Evolutionary conservation across 306 rosid genomes (phyloP).

Genomic region (Cicer pinnatifidum): DNA sequence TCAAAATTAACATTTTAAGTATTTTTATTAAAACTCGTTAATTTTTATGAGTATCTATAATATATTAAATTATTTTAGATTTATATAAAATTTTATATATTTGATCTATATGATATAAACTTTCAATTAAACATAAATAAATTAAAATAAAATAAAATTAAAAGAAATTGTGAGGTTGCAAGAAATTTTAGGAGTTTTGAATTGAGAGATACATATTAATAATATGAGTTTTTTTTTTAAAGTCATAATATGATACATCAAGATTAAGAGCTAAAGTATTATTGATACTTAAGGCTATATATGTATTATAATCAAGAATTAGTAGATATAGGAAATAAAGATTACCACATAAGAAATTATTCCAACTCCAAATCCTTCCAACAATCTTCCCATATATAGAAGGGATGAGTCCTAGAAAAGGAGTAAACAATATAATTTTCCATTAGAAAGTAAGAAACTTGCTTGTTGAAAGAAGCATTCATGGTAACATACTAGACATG

Average conservation of each 20-base stretch:
- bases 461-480: not conserved
- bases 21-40: too few relatives aligned
- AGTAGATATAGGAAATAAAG: not conserved
- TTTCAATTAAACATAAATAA: too few relatives aligned
- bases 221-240: too few relatives aligned
- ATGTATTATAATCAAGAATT: not conserved
- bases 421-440: not conserved
- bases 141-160: too few relatives aligned
- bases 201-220: too few relatives aligned
- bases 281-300: not conserved
- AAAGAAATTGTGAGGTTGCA: too few relatives aligned
- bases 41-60: too few relatives aligned
- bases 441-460: conserved; percentile 12
- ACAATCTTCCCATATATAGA: conserved; percentile 66
- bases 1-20: too few relatives aligned
- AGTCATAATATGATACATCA: not conserved
- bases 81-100: too few relatives aligned
- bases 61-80: too few relatives aligned
- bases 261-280: not conserved
- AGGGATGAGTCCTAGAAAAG: conserved; percentile 65
- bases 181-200: too few relatives aligned
- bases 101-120: too few relatives aligned
- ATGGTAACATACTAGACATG: conserved; percentile 16
- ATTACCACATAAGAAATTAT: conserved; percentile 82
- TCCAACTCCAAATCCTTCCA: conserved; percentile 91